Evolutionary conservation across 352 stramenopile genomes (phyloP).

Genomic region (Pythium monospermum): DNA sequence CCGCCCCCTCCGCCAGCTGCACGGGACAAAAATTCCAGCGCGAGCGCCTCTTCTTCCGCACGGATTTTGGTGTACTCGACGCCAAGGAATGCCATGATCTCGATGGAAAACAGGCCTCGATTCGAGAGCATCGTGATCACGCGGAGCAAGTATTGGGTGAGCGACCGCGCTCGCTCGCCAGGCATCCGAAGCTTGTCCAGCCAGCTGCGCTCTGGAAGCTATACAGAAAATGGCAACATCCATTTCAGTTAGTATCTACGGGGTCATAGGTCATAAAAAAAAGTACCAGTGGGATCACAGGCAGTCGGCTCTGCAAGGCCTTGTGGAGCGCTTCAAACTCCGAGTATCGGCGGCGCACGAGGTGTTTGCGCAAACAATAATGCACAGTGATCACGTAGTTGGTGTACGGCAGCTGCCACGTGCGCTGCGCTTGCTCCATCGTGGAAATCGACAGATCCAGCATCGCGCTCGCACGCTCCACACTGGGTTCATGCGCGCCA

Average conservation of each 20-base stretch:
- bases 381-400: constrained; percentile 71
- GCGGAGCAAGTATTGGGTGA: constrained; percentile 46
- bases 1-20: constrained; percentile 1
- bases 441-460: constrained; percentile 52
- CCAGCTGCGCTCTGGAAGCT: constrained; percentile 44
- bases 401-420: constrained; percentile 53
- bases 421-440: constrained; percentile 59
- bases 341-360: constrained; percentile 59
- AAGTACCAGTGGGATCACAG: constrained; percentile 38
- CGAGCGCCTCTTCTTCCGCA: constrained; percentile 55
- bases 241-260: neutral
- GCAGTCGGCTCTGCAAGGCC: constrained; percentile 37
- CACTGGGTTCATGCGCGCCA: constrained; percentile 9
- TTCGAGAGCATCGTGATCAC: constrained; percentile 46
- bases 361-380: constrained; percentile 63
- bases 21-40: constrained; percentile 30
- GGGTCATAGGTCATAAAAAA: neutral
- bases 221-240: constrained; percentile 1
- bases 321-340: constrained; percentile 52
- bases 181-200: constrained; percentile 36
- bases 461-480: constrained; percentile 48
- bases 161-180: constrained; percentile 24
- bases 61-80: constrained; percentile 46
- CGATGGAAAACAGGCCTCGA: constrained; percentile 48
- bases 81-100: constrained; percentile 70